Evolutionary conservation across 2,329 filamentous ascomycete genomes (phyloP).

Genomic region (Thermothelomyces thermophilus): DNA sequence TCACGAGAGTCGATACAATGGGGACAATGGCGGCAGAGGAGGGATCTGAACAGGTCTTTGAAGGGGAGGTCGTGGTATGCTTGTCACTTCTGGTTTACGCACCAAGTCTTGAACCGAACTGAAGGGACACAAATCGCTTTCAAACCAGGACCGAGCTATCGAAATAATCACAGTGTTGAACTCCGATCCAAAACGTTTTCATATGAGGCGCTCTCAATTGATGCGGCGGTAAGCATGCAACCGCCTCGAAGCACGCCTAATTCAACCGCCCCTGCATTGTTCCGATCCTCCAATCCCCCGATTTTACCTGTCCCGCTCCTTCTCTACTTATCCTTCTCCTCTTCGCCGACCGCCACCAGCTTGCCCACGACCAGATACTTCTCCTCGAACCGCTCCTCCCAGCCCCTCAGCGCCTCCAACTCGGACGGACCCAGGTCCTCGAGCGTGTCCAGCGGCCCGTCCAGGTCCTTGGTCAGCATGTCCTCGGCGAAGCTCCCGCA

Average conservation of each 20-base stretch:
- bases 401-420: conserved; percentile 75
- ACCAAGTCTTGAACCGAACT: too few species aligned
- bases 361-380: conserved; percentile 95
- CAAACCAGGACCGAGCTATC: too few species aligned
- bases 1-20: conserved; percentile 15
- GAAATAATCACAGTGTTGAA: too few species aligned
- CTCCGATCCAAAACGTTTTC: too few species aligned
- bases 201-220: too few species aligned
- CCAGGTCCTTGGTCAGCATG: conserved; percentile 87
- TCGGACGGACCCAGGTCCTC: conserved; percentile 66
- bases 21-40: conserved; percentile 16
- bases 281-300: background rate
- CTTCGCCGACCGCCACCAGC: conserved; percentile 54
- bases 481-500: conserved; percentile 90
- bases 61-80: too few species aligned
- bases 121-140: too few species aligned
- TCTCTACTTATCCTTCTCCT: conserved; percentile 14
- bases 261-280: background rate
- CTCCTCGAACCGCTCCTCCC: conserved; percentile 88
- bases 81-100: too few species aligned
- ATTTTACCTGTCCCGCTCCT: background rate
- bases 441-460: conserved; percentile 73
- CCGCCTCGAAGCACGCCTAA: too few species aligned
- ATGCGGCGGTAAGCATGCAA: too few species aligned
- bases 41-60: conserved; percentile 1